Evolutionary conservation across 768 basidiomycete genomes (phyloP).

Genomic region (Mycena galopus): DNA sequence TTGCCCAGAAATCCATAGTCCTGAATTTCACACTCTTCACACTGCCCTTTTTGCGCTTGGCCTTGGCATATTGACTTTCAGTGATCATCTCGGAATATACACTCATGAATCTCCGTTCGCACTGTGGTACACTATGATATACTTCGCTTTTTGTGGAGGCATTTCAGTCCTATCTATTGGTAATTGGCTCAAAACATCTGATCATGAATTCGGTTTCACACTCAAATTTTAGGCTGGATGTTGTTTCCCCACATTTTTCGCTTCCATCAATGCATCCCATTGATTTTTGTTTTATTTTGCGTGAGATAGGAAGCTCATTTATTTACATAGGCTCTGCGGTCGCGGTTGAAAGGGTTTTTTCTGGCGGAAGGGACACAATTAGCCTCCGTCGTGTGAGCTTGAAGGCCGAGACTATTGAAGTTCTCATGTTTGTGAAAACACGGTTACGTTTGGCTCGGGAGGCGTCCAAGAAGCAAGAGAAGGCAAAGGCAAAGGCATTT

Average conservation of each 20-base stretch:
- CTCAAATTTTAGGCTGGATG: neutral
- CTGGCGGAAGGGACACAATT: too few relatives aligned
- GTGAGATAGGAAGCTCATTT: neutral
- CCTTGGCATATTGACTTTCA: neutral
- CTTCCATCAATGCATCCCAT: neutral
- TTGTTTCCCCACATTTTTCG: constrained; percentile 6
- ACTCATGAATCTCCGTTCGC: constrained; percentile 6
- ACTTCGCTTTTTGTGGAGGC: neutral
- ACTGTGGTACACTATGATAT: neutral
- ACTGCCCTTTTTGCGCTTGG: neutral
- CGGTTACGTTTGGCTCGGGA: too few relatives aligned
- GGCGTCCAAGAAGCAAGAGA: too few relatives aligned
- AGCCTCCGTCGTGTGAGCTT: too few relatives aligned
- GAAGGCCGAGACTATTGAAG: too few relatives aligned
- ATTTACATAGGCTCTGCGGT: neutral
- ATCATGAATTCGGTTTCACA: neutral
- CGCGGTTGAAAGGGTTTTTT: neutral
- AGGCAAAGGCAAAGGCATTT: too few relatives aligned
- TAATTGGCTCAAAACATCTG: neutral
- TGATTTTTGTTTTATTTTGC: constrained; percentile 3
- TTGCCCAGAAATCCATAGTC: constrained; percentile 5
- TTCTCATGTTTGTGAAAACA: too few relatives aligned
- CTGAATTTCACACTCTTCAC: constrained; percentile 1
- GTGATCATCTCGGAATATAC: constrained; percentile 3
- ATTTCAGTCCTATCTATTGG: neutral